These are phyloP conservation scores for Pinus taeda DNA, from an alignment of 75 land plant species.

Conservation along the genomic window DNA sequence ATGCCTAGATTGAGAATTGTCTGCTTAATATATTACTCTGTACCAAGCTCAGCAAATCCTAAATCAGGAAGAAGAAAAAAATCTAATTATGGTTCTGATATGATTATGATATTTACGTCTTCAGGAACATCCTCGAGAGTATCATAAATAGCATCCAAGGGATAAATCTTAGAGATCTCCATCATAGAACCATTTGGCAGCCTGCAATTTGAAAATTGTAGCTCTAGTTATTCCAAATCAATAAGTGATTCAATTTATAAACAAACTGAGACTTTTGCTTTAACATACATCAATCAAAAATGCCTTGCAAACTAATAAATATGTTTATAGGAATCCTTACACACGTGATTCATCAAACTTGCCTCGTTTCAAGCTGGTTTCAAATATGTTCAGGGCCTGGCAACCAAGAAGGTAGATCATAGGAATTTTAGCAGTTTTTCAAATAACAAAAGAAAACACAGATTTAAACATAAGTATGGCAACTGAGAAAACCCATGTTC, in stretches of 20 bases:
- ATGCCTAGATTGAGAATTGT: too few relatives aligned
- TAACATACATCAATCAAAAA: neutral
- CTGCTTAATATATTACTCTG: too few relatives aligned
- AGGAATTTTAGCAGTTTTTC: neutral
- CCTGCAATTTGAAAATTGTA: slow-evolving; percentile 30
- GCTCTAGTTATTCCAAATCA: neutral
- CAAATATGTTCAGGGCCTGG: slow-evolving; percentile 14
- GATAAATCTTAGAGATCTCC: slow-evolving; percentile 88
- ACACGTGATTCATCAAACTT: slow-evolving; percentile 85
- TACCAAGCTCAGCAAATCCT: too few relatives aligned
- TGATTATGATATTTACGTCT: slow-evolving; percentile 53
- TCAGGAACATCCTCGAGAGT: slow-evolving; percentile 91
- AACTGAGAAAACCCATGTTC: neutral
- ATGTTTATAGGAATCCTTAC: slow-evolving; percentile 34
- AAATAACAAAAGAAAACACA: neutral
- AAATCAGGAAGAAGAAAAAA: neutral
- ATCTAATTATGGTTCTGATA: neutral
- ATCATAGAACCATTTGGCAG: slow-evolving; percentile 87
- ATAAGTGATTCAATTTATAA: neutral
- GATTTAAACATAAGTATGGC: neutral
- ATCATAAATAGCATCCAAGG: slow-evolving; percentile 96
- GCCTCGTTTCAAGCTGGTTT: slow-evolving; percentile 84
- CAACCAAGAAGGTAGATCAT: neutral
- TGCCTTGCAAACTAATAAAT: neutral
- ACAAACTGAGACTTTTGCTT: neutral